Percentiles rank a stretch among this genome's conserved stretches.
phyloP scores from a whole-genome alignment of 345 rosid species.

The Arabidopsis suecica region DNA sequence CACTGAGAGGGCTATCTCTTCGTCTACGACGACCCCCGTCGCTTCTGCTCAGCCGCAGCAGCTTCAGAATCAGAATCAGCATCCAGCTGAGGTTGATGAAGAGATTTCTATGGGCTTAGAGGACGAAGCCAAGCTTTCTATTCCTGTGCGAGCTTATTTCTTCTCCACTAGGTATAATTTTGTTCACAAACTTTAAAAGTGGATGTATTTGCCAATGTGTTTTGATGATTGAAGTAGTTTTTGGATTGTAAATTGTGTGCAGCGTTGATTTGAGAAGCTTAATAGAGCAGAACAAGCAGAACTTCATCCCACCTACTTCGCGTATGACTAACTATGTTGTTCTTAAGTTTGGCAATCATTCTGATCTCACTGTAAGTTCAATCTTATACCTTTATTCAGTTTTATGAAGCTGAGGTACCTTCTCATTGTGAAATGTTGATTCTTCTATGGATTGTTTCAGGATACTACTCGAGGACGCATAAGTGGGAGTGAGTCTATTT shows the following conservation, averaged over 20 bases:
- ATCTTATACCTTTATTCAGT: not conserved
- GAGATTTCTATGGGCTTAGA: conserved; percentile 42
- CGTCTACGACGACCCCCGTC: conserved; percentile 13
- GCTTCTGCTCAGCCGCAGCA: conserved; percentile 42
- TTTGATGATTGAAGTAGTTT: conserved; percentile 4
- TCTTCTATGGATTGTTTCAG: conserved; percentile 52
- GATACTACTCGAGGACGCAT: conserved; percentile 60
- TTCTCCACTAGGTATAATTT: conserved; percentile 77
- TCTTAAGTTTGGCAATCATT: conserved; percentile 74
- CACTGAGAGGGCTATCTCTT: conserved; percentile 49
- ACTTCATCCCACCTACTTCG: conserved; percentile 83
- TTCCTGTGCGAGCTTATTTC: conserved; percentile 88
- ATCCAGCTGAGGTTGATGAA: conserved; percentile 41
- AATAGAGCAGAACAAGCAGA: conserved; percentile 80
- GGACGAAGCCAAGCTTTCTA: conserved; percentile 59
- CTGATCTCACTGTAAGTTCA: conserved; percentile 59
- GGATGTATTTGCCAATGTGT: not conserved
- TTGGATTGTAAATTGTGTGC: conserved; percentile 35
- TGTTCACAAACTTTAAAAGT: not conserved
- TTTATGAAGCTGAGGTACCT: not conserved
- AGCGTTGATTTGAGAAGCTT: conserved; percentile 93
- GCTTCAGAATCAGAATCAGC: conserved; percentile 7
- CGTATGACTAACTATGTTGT: conserved; percentile 91
- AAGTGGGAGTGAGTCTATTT: conserved; percentile 78
- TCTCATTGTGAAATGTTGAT: conserved; percentile 12